Base-by-base conservation (phyloP, 2,329 filamentous ascomycete species). In the Microthyrium microscopicum region DNA sequence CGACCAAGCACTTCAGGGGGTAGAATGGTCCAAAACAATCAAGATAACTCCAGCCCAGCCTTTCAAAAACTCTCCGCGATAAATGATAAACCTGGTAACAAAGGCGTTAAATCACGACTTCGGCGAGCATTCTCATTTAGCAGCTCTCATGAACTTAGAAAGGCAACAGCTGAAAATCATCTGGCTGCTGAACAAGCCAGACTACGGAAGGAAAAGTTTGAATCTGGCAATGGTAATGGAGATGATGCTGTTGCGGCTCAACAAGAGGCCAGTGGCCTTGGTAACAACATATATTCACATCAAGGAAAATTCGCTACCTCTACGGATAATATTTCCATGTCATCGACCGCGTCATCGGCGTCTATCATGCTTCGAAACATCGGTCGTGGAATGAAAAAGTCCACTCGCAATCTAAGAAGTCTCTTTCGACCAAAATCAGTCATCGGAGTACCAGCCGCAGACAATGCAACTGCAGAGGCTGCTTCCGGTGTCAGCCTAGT, bases 301-400 rank as follows among this genome's bases (percentile, higher is more conserved):
- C 73, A 80, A 49, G 79, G 78, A 37, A 77, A 78, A 42, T 70
- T 87, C 41, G 94, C 95, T 51, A 79, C 83, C 11, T 98, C 89
- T 4, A 95, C 83, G 0, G 89, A 98, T 55, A 95, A 95, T 44
- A 58, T 98, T 28, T 91, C 83, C 11, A 83, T 91, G 41, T 87
- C 81, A 2, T 91, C 83, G 4, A 91, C 82, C 7, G 82, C 82
- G 15, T 91, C 83, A 5, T 91, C 82, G 15, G 82, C 82, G 21
- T 91, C 83, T 20, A 74, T 91, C 46, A 91, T 91, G 82, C 79
- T 98, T 43, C 75, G 89, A 34, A 98, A 98, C 62, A 98, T 98
- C 89, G 89, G 89, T 36, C 83, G 84, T 42, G 85, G 87, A n/a
- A 79, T 95, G 73, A 95, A 93, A 68, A 91, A 89, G 57, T 77